A percentile compares a stretch with the other conserved stretches of the same genome.
These are phyloP conservation scores for Suillus plorans DNA, from an alignment of 768 basidiomycete species.

Conservation along the genomic window DNA sequence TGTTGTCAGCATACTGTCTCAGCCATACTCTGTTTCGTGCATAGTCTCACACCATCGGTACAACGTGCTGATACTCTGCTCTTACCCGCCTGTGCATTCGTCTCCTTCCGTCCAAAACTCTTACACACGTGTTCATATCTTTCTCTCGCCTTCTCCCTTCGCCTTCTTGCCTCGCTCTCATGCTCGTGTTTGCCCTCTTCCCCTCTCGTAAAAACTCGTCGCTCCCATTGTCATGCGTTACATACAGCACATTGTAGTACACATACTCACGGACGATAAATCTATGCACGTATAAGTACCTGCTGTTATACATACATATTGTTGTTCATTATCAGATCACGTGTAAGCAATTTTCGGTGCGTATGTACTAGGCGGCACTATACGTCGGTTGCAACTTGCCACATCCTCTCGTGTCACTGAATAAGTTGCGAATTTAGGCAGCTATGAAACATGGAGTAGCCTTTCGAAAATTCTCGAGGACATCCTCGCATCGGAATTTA, in stretches of 20 bases:
- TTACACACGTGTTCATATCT: not conserved
- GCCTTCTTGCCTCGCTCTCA: conserved; percentile 11
- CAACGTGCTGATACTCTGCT: conserved; percentile 22
- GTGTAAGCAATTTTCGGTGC: not conserved
- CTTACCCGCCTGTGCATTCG: conserved; percentile 23
- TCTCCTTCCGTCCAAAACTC: conserved; percentile 18
- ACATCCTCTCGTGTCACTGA: not conserved
- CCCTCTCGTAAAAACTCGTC: conserved; percentile 4
- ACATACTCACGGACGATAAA: conserved; percentile 8
- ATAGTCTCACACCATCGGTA: conserved; percentile 12
- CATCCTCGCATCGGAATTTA: conserved; percentile 87
- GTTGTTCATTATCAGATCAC: conserved; percentile 1
- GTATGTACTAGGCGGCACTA: not conserved
- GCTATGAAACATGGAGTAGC: conserved; percentile 93
- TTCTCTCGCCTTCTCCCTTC: conserved; percentile 7
- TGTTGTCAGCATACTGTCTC: conserved; percentile 15
- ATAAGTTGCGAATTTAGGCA: conserved; percentile 1
- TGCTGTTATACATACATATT: conserved; percentile 2
- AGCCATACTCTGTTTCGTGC: conserved; percentile 8
- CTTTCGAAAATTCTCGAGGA: conserved; percentile 89
- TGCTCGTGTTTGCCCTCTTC: conserved; percentile 1
- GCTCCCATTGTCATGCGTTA: conserved; percentile 5
- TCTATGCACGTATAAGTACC: conserved; percentile 6
- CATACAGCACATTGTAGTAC: conserved; percentile 6
- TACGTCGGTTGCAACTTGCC: not conserved